phyloP scores from a whole-genome alignment of 2,329 filamentous ascomycete genomes.

The Pseudogymnoascus sp. region DNA sequence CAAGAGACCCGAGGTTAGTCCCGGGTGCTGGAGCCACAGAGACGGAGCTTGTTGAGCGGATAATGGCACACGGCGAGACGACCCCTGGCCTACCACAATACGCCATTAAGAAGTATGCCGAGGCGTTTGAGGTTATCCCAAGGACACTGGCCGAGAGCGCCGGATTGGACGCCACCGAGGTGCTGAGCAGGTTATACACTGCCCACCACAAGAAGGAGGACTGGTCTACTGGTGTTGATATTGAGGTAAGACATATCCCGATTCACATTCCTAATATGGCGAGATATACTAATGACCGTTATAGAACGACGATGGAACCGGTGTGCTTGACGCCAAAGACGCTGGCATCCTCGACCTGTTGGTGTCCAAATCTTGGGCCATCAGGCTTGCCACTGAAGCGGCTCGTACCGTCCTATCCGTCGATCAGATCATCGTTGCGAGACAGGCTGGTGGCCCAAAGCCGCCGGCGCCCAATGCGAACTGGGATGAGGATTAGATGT shows the following conservation, averaged over 20 bases:
- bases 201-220: slow-evolving; percentile 83
- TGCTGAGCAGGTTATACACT: slow-evolving; percentile 84
- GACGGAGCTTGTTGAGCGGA: slow-evolving; percentile 84
- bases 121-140: slow-evolving; percentile 95
- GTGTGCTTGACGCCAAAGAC: slow-evolving; percentile 76
- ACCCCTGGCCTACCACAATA: slow-evolving; percentile 91
- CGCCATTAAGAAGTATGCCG: slow-evolving; percentile 93
- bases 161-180: slow-evolving; percentile 93
- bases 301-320: slow-evolving; percentile 67
- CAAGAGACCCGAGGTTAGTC: slow-evolving; percentile 81
- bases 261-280: not conserved
- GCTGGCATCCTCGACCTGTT: slow-evolving; percentile 88
- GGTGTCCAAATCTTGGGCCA: slow-evolving; percentile 90
- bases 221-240: slow-evolving; percentile 88
- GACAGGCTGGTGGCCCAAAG: slow-evolving; percentile 95
- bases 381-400: slow-evolving; percentile 91
- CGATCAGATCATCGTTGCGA: slow-evolving; percentile 97
- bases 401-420: slow-evolving; percentile 90
- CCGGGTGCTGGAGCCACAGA: slow-evolving; percentile 93
- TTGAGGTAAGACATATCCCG: slow-evolving; percentile 51
- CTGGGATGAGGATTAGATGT: slow-evolving; percentile 31
- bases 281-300: slow-evolving; percentile 13
- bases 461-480: slow-evolving; percentile 83
- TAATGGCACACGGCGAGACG: slow-evolving; percentile 84
- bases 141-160: slow-evolving; percentile 91